Evolutionary conservation across 345 rosid genomes (phyloP).

Genomic region (Arabidopsis arenosa): DNA sequence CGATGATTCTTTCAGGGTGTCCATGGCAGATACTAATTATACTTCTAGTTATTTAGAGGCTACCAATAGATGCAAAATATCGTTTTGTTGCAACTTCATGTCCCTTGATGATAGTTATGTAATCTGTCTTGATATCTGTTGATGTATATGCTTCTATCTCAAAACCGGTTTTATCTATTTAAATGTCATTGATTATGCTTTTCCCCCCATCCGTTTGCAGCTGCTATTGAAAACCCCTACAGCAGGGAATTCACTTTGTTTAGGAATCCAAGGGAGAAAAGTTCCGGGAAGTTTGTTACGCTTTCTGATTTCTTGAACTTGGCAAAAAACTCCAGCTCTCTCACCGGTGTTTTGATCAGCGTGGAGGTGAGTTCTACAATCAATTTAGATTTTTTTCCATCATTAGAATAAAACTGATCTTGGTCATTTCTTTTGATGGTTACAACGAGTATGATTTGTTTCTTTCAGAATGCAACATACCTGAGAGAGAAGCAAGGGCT

Average conservation of each 20-base stretch:
- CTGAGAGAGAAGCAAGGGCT: conserved; percentile 64
- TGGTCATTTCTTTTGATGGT: conserved; percentile 3
- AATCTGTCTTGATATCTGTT: background rate
- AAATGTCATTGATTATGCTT: conserved; percentile 7
- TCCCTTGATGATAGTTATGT: background rate
- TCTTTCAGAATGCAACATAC: conserved; percentile 73
- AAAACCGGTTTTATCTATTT: background rate
- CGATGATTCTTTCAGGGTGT: background rate
- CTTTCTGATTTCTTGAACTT: conserved; percentile 69
- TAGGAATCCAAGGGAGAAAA: conserved; percentile 67
- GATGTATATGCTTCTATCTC: conserved; percentile 8
- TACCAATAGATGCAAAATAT: conserved; percentile 7
- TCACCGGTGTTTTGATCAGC: conserved; percentile 72
- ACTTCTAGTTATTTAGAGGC: conserved; percentile 9
- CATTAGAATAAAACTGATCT: background rate
- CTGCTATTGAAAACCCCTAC: conserved; percentile 63
- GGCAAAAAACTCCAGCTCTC: conserved; percentile 65
- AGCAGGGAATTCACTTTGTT: conserved; percentile 35
- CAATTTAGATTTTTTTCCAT: background rate
- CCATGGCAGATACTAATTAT: background rate
- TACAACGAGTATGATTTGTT: conserved; percentile 28
- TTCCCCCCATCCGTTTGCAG: conserved; percentile 51
- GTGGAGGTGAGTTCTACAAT: conserved; percentile 64
- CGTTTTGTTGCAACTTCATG: background rate
- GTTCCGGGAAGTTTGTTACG: conserved; percentile 56